Conservation (phyloP, 805 yeast genomes). For the Candida pseudoglaebosa region DNA sequence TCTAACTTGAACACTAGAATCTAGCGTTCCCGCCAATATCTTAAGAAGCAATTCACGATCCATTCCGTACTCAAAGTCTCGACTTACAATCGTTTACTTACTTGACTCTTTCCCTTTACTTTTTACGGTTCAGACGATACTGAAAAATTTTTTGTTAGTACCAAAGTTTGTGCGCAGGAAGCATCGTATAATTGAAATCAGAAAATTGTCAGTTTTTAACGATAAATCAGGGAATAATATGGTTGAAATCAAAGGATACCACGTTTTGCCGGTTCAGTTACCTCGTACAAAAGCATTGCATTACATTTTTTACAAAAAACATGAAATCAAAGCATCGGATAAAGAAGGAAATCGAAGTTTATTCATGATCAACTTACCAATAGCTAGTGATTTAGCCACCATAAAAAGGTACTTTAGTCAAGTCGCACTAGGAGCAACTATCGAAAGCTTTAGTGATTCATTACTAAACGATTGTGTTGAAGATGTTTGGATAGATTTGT, state of each 20-base stretch:
- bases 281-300: slow-evolving; percentile 43
- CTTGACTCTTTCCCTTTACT: no score
- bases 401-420: slow-evolving; percentile 56
- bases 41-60: slow-evolving; percentile 48
- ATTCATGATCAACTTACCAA: slow-evolving; percentile 77
- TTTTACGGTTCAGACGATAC: no score
- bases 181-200: background rate
- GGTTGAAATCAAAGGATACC: slow-evolving; percentile 55
- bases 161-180: slow-evolving; percentile 1
- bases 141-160: slow-evolving; percentile 5
- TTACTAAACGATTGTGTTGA: slow-evolving; percentile 37
- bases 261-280: slow-evolving; percentile 45
- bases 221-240: slow-evolving; percentile 3
- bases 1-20: slow-evolving; percentile 46
- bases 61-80: slow-evolving; percentile 19
- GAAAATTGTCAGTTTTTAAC: background rate
- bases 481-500: slow-evolving; percentile 50
- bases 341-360: slow-evolving; percentile 50
- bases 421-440: slow-evolving; percentile 61
- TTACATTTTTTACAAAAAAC: slow-evolving; percentile 65
- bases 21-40: slow-evolving; percentile 52
- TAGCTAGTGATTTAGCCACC: slow-evolving; percentile 48
- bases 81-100: no score
- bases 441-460: slow-evolving; percentile 43
- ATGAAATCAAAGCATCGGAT: slow-evolving; percentile 42